These are phyloP conservation scores for Ascosphaera acerosa DNA, from an alignment of 2,329 filamentous ascomycete species.

Conservation along the genomic window DNA sequence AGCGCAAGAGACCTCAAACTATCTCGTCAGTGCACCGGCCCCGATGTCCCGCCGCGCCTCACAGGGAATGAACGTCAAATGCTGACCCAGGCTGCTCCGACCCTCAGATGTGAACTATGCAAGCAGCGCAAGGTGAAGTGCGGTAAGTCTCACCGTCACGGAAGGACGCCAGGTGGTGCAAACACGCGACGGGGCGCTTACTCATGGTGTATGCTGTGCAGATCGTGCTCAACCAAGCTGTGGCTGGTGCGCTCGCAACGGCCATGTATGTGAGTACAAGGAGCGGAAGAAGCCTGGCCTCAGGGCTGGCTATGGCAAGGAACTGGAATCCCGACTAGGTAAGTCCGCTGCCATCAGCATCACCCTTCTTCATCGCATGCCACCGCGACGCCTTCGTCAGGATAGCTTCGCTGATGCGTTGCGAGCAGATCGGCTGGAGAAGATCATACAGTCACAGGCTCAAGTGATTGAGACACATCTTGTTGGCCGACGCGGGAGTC, in stretches of 20 bases:
- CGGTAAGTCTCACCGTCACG: slow-evolving; percentile 11
- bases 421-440: slow-evolving; percentile 39
- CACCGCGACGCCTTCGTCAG: no score
- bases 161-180: slow-evolving; percentile 16
- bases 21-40: slow-evolving; percentile 5
- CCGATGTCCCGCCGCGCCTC: no score
- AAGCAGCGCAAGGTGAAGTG: slow-evolving; percentile 13
- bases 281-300: slow-evolving; percentile 45
- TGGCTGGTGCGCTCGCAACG: slow-evolving; percentile 44
- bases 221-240: slow-evolving; percentile 34
- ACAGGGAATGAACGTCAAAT: no score
- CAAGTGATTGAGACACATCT: slow-evolving; percentile 38
- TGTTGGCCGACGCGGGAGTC: slow-evolving; percentile 12
- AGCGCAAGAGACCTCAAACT: slow-evolving; percentile 5
- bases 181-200: no score
- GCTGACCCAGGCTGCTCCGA: no score
- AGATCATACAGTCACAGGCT: slow-evolving; percentile 37
- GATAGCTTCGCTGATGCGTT: neutral
- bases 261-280: slow-evolving; percentile 39
- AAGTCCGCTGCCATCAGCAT: slow-evolving; percentile 4
- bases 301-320: slow-evolving; percentile 41
- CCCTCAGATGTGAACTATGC: slow-evolving; percentile 13
- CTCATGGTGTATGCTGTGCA: no score
- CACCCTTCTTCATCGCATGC: no score
- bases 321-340: slow-evolving; percentile 42